Evolutionary conservation across 352 stramenopile species (phyloP).

Genomic region (Elongisporangium undulatum): DNA sequence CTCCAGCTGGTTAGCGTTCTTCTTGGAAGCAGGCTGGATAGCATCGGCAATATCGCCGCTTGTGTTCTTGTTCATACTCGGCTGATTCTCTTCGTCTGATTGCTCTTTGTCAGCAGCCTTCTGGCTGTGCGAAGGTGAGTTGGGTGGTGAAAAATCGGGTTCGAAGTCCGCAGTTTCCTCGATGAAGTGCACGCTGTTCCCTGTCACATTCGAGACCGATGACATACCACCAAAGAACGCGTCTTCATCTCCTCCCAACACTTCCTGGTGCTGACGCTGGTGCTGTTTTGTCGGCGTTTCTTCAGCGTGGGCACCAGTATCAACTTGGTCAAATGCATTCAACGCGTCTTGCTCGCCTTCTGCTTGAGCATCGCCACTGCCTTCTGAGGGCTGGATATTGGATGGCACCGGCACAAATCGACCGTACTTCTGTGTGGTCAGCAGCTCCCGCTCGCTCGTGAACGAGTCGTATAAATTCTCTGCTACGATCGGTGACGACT

Average conservation of each 20-base stretch:
- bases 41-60: neutral
- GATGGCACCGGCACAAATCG: conserved; percentile 23
- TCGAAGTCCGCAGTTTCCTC: conserved; percentile 42
- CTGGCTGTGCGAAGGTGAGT: neutral
- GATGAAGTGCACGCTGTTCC: conserved; percentile 57
- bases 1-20: conserved; percentile 23
- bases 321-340: neutral
- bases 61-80: neutral
- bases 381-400: neutral
- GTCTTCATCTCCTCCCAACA: conserved; percentile 1
- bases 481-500: conserved; percentile 1
- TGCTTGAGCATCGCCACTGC: neutral
- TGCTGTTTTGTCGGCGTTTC: neutral
- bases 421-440: conserved; percentile 35
- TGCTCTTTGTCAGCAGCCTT: neutral
- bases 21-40: neutral
- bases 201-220: conserved; percentile 55
- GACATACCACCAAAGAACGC: conserved; percentile 67
- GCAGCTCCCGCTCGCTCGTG: conserved; percentile 12
- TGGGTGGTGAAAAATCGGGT: conserved; percentile 33
- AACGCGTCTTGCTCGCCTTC: neutral
- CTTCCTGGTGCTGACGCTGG: neutral
- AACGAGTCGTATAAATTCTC: neutral
- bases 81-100: neutral
- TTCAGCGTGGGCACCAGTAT: neutral